Base-by-base conservation (phyloP, 2,329 filamentous ascomycete species). In the Monosporascus sp. region DNA sequence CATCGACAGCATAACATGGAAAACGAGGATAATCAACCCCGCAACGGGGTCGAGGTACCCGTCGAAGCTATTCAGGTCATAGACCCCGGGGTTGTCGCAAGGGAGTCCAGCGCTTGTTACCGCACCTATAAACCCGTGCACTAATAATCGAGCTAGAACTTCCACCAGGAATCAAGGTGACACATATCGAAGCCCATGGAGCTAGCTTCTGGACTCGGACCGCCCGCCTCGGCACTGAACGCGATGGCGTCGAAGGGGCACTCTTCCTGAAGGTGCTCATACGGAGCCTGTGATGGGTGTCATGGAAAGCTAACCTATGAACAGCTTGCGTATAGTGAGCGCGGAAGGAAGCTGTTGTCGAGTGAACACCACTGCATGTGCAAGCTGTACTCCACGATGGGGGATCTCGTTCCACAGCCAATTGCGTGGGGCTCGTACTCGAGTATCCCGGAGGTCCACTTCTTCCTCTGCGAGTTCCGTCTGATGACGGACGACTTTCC, bases 131-230 rank as follows among this genome's bases (percentile, higher is more conserved):
- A 41, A 17, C 15, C 27, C 31, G 27, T 25, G 48, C 37, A 53
- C 17, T 8, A 17, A 8, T 24, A 22, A n/a, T 9, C 37, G 18
- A 52, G 39, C 5, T 22, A 56, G 58, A 52, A 51, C 48, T 60
- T 37, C 56, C 52, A 6, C 48, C 37, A 15, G 51, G 41, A 14
- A 46, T 47, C 5, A 45, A 27, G 20, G 46, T 52, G 46, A 35
- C 50, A 22, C 41, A 18, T 5, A 59, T 60, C 18, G 37, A 47
- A 1, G 20, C 53, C 2, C 56, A 60, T 45, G 59, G 59, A 8
- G 48, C 38, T 4, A 61, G 59, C 37, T 54, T 59, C 9, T 61
- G 59, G 59, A 56, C 59, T n/a, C 56, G 58, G 5, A 60, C 58
- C 5, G 59, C 59, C 39, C 59, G 59, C 35, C 47, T 61, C 11